Evolutionary conservation across 148 eudicot genomes (phyloP).

Genomic region (Camellia japonica): DNA sequence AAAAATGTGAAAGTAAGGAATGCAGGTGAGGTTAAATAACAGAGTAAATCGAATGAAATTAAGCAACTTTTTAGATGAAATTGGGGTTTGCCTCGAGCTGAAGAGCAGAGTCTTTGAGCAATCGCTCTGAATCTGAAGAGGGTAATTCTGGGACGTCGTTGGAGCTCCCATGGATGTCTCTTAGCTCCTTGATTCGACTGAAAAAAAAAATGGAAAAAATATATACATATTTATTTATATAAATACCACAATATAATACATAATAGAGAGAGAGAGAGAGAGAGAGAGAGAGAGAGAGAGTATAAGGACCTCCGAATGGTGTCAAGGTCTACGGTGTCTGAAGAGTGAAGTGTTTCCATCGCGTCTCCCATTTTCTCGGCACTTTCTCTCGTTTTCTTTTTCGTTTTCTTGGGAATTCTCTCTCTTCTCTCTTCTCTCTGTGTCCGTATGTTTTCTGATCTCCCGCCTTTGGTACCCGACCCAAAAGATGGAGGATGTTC

Average conservation of each 20-base stretch:
- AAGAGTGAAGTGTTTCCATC: neutral
- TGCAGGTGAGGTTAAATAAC: neutral
- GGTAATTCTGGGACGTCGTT: slow-evolving; percentile 13
- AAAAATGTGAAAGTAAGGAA: neutral
- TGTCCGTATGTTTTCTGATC: neutral
- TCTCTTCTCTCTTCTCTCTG: neutral
- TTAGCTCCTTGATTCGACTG: slow-evolving; percentile 58
- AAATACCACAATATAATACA: neutral
- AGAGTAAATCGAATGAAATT: neutral
- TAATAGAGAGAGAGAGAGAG: neutral
- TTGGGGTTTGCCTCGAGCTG: slow-evolving; percentile 42
- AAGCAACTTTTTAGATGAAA: neutral
- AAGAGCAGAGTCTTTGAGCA: slow-evolving; percentile 31
- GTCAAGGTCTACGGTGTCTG: slow-evolving; percentile 18
- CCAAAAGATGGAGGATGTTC: neutral
- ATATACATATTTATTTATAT: neutral
- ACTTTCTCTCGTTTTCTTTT: slow-evolving; percentile 6
- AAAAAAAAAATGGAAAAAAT: neutral
- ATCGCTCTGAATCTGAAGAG: slow-evolving; percentile 31
- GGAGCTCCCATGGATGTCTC: slow-evolving; percentile 23
- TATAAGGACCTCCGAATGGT: slow-evolving; percentile 34
- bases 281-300: neutral
- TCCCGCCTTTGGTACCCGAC: neutral
- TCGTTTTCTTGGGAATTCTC: neutral
- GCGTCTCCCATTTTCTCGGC: slow-evolving; percentile 10